Conservation (phyloP, 129 eudicot genomes). For the Kitagawia praeruptora region DNA sequence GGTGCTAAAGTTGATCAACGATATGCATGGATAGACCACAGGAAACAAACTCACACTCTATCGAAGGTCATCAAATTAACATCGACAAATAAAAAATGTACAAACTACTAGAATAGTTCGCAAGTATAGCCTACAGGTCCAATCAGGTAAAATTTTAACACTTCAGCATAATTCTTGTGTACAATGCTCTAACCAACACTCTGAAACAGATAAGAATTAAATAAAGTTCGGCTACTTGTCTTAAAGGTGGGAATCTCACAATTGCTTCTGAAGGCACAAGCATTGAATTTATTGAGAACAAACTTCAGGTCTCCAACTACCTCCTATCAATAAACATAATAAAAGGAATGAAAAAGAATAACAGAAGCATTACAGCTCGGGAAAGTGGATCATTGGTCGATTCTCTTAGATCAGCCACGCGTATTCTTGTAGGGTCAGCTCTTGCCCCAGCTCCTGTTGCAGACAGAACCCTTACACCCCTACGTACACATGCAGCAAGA, state of each 20-base stretch:
- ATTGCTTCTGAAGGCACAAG: neutral
- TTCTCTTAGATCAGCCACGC: conserved; percentile 88
- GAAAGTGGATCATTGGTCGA: conserved; percentile 87
- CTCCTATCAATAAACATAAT: neutral
- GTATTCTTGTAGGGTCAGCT: conserved; percentile 97
- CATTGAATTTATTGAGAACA: neutral
- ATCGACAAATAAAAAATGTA: neutral
- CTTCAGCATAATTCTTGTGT: neutral
- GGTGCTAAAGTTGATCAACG: neutral
- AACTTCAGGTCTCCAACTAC: neutral
- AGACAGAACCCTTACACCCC: conserved; percentile 87
- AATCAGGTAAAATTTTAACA: neutral
- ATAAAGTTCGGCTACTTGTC: neutral
- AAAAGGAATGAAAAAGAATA: conserved; percentile 4
- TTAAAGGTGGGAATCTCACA: neutral
- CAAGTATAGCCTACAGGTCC: neutral
- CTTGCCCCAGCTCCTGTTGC: conserved; percentile 99
- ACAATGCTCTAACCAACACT: neutral
- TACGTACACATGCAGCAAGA: conserved; percentile 95
- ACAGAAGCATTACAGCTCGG: conserved; percentile 46
- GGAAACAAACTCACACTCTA: neutral
- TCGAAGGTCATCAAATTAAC: neutral
- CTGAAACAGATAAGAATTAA: neutral
- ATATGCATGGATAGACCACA: neutral
- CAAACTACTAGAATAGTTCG: neutral